Evolutionary conservation across 2,329 filamentous ascomycete species (phyloP).

Genomic region (Fusarium sp.): DNA sequence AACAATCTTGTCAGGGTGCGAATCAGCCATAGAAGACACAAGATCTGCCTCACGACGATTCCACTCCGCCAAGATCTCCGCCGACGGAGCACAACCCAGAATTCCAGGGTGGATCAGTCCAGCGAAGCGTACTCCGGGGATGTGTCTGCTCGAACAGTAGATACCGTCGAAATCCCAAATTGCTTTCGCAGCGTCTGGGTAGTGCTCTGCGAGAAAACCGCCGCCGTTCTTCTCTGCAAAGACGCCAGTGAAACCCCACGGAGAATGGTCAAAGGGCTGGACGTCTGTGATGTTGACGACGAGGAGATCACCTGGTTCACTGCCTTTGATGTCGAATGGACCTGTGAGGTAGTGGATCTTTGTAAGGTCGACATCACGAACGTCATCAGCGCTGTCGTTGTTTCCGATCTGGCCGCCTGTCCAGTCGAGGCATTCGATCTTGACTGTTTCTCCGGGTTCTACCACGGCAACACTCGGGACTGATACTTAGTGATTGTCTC

Average conservation of each 20-base stretch:
- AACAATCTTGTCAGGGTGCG: constrained; percentile 68
- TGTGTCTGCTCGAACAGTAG: constrained; percentile 85
- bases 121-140: constrained; percentile 87
- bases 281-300: constrained; percentile 94
- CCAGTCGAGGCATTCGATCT: constrained; percentile 94
- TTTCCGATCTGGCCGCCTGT: constrained; percentile 87
- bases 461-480: constrained; percentile 81
- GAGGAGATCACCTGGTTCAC: constrained; percentile 86
- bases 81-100: constrained; percentile 86
- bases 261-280: constrained; percentile 85
- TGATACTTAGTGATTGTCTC: constrained; percentile 52
- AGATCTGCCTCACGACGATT: constrained; percentile 86
- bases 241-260: constrained; percentile 91
- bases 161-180: constrained; percentile 71
- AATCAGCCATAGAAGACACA: constrained; percentile 75
- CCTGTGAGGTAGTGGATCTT: constrained; percentile 89
- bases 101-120: constrained; percentile 94
- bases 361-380: constrained; percentile 86
- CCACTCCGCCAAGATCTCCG: constrained; percentile 83
- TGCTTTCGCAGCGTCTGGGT: constrained; percentile 78
- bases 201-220: constrained; percentile 88
- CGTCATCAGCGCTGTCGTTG: constrained; percentile 89
- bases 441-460: constrained; percentile 86
- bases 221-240: constrained; percentile 87
- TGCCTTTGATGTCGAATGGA: constrained; percentile 87